Conservation (phyloP, 129 eudicot genomes). For the Smallanthus sonchifolius region DNA sequence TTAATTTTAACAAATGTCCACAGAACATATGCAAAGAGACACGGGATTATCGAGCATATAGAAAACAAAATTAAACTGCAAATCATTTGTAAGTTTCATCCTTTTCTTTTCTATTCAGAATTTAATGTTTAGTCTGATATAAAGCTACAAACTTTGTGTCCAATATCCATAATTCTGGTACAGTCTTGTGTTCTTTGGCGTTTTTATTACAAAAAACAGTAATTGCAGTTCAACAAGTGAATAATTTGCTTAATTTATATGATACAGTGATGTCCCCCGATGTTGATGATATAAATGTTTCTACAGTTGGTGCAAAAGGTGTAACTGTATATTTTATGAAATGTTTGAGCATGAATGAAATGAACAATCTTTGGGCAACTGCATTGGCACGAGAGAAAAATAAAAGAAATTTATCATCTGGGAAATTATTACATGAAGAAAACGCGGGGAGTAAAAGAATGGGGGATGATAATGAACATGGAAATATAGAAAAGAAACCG, state of each 20-base stretch:
- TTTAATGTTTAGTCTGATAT: neutral
- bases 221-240: neutral
- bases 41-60: conserved; percentile 28
- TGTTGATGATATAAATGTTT: conserved; percentile 20
- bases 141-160: neutral
- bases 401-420: conserved; percentile 18
- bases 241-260: neutral
- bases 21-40: conserved; percentile 30
- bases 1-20: conserved; percentile 28
- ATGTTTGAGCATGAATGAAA: conserved; percentile 22
- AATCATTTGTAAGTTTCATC: conserved; percentile 29
- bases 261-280: conserved; percentile 36
- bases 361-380: conserved; percentile 38
- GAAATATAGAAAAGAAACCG: conserved; percentile 28
- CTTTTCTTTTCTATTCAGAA: neutral
- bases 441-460: conserved; percentile 14
- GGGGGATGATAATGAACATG: conserved; percentile 16
- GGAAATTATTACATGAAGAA: conserved; percentile 2
- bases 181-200: neutral
- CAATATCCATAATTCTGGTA: neutral
- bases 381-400: conserved; percentile 31
- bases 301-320: conserved; percentile 19
- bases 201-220: neutral
- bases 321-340: conserved; percentile 34
- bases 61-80: conserved; percentile 25